These are phyloP conservation scores for Arachnopeziza araneosa DNA, from an alignment of 2,329 filamentous ascomycete species.

Conservation along the genomic window DNA sequence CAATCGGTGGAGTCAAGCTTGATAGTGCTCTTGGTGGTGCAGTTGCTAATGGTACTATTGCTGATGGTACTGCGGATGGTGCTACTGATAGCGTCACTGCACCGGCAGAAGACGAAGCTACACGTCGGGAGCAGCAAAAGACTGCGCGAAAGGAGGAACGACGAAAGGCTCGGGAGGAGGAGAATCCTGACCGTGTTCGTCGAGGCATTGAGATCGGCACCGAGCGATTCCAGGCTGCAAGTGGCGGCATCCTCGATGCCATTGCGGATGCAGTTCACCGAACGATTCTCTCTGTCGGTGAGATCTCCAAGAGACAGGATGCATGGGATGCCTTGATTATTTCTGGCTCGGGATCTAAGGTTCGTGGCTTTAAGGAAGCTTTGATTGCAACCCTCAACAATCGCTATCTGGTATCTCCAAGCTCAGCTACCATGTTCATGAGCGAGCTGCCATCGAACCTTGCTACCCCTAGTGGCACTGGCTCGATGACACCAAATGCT, in stretches of 20 bases:
- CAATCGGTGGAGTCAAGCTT: slow-evolving; percentile 14
- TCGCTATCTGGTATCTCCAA: slow-evolving; percentile 86
- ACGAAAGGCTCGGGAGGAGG: slow-evolving; percentile 26
- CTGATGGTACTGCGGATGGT: too few relatives aligned
- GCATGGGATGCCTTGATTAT: slow-evolving; percentile 93
- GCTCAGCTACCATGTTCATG: slow-evolving; percentile 92
- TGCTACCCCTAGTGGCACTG: slow-evolving; percentile 84
- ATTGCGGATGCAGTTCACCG: slow-evolving; percentile 81
- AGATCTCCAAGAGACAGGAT: slow-evolving; percentile 75
- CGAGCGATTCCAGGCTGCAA: slow-evolving; percentile 67
- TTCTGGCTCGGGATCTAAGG: slow-evolving; percentile 75
- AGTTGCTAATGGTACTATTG: too few relatives aligned
- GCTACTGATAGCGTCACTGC: slow-evolving; percentile 6
- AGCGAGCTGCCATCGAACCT: slow-evolving; percentile 93
- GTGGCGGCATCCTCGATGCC: slow-evolving; percentile 69
- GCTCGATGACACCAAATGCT: slow-evolving; percentile 71
- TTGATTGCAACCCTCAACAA: slow-evolving; percentile 72
- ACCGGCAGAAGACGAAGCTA: slow-evolving; percentile 18
- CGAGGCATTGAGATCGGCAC: slow-evolving; percentile 70
- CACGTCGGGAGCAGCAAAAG: slow-evolving; percentile 24
- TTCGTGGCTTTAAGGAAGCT: slow-evolving; percentile 80
- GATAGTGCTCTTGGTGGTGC: slow-evolving; percentile 8
- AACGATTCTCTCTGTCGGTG: slow-evolving; percentile 75
- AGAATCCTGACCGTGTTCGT: slow-evolving; percentile 48
- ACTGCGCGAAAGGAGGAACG: slow-evolving; percentile 27